Percentiles rank a stretch among this genome's conserved stretches.
phyloP scores from a whole-genome alignment of 108 stramenopile genomes.

The Cyclotella baltica region DNA sequence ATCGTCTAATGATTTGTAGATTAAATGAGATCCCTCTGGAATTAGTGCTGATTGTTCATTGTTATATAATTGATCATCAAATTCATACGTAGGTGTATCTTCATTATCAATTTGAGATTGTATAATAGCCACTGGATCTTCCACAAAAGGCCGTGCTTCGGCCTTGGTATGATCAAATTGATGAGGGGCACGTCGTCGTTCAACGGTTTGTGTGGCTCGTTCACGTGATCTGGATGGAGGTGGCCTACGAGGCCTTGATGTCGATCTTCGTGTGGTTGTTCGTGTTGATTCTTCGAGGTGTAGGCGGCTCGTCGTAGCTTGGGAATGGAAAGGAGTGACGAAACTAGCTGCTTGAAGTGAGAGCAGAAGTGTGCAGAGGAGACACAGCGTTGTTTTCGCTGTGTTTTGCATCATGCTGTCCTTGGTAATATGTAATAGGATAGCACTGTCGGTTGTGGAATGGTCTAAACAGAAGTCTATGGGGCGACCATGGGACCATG shows the following conservation, averaged over 20 bases:
- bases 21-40: conserved; percentile 30
- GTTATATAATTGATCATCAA: conserved; percentile 21
- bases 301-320: neutral
- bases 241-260: conserved; percentile 11
- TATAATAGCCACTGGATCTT: conserved; percentile 20
- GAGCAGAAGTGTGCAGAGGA: neutral
- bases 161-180: conserved; percentile 56
- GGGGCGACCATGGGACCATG: too few species aligned
- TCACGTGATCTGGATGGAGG: conserved; percentile 9
- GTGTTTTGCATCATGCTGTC: too few species aligned
- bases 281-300: neutral
- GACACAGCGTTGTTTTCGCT: neutral
- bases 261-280: neutral
- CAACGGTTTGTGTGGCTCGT: neutral
- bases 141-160: conserved; percentile 52
- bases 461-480: too few species aligned
- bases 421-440: too few species aligned
- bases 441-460: too few species aligned
- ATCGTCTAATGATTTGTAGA: conserved; percentile 59
- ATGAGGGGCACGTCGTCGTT: conserved; percentile 49
- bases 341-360: neutral
- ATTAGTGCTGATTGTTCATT: conserved; percentile 16
- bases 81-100: conserved; percentile 52
- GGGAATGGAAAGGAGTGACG: neutral
- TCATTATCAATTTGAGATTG: conserved; percentile 43